Conservation (phyloP, 768 basidiomycete genomes). For the Lentinula lateritia region DNA sequence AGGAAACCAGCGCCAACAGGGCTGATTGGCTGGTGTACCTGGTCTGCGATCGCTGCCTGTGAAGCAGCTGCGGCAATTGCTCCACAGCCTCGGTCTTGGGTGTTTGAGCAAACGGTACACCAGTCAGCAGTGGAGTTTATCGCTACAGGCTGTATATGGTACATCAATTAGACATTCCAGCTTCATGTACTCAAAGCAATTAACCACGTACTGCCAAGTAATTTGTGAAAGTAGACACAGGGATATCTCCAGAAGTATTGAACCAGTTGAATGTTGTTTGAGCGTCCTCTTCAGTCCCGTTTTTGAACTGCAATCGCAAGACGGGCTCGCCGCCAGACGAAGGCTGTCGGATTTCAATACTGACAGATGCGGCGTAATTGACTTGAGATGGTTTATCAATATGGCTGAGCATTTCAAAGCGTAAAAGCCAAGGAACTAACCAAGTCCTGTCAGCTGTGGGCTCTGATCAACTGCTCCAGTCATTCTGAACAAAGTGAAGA, state of each 20-base stretch:
- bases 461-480: conserved; percentile 48
- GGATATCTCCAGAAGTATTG: conserved; percentile 41
- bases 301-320: conserved; percentile 65
- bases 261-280: conserved; percentile 48
- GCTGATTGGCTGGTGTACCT: conserved; percentile 32
- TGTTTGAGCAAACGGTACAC: conserved; percentile 58
- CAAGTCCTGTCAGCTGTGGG: conserved; percentile 53
- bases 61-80: conserved; percentile 34
- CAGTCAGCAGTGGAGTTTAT: conserved; percentile 51
- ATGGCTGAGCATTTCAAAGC: neutral
- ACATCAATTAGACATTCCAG: neutral
- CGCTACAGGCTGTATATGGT: conserved; percentile 34
- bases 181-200: too few species aligned
- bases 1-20: conserved; percentile 64
- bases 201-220: conserved; percentile 24
- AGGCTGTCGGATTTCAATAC: conserved; percentile 54
- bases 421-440: conserved; percentile 24
- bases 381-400: conserved; percentile 29
- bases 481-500: conserved; percentile 76
- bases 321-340: conserved; percentile 39
- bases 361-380: conserved; percentile 53
- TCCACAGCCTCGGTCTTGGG: conserved; percentile 50
- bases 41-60: conserved; percentile 8
- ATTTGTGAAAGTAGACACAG: conserved; percentile 45
- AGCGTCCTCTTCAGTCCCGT: conserved; percentile 44